Percentiles rank a stretch among this genome's conserved stretches.
Conservation (phyloP, 352 stramenopile genomes). For the Globisporangium cederbergense region DNA sequence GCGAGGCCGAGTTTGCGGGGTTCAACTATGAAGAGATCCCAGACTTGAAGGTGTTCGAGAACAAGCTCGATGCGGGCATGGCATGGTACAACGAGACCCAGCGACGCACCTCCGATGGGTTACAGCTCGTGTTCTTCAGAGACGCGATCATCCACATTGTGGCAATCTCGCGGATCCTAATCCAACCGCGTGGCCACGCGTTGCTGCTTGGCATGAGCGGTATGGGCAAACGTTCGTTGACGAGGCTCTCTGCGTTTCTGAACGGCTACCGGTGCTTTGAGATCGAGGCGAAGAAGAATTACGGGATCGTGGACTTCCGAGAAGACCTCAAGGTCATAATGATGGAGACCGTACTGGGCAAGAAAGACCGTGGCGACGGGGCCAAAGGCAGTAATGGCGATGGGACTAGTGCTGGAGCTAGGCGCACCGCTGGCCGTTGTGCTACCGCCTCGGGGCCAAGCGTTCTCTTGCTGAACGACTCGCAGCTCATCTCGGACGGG, state of each 20-base stretch:
- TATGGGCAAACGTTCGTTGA: constrained; percentile 79
- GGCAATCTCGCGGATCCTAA: constrained; percentile 78
- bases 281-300: constrained; percentile 87
- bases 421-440: not conserved
- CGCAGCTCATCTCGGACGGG: constrained; percentile 75
- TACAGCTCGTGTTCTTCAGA: constrained; percentile 79
- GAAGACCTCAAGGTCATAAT: constrained; percentile 83
- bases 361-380: constrained; percentile 2
- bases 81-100: not conserved
- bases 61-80: constrained; percentile 46
- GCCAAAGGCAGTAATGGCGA: not conserved
- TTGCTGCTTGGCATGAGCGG: constrained; percentile 88
- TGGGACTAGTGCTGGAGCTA: not conserved
- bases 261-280: constrained; percentile 69
- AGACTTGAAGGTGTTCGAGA: constrained; percentile 61
- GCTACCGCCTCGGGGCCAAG: constrained; percentile 23
- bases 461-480: constrained; percentile 82
- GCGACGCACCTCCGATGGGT: constrained; percentile 3
- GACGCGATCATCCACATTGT: constrained; percentile 85
- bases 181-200: constrained; percentile 81
- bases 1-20: not conserved
- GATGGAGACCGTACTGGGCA: constrained; percentile 39
- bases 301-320: constrained; percentile 79
- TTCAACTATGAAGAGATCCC: constrained; percentile 10
- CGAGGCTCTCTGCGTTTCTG: constrained; percentile 73